Evolutionary conservation across 805 yeast species (phyloP).

Genomic region (Starmerella apis): DNA sequence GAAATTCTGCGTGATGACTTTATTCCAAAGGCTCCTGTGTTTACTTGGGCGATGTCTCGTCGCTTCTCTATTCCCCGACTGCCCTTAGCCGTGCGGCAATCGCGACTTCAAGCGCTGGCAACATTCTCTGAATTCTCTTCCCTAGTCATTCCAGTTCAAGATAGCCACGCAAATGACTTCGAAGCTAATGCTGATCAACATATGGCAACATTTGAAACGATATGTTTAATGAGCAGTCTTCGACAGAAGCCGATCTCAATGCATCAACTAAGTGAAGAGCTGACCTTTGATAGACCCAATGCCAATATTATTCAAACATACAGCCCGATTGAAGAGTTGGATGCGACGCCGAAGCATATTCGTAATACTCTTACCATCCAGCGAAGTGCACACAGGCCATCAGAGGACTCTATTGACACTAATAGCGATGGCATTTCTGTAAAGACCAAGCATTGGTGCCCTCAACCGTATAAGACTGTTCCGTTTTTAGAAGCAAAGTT

Average conservation of each 20-base stretch:
- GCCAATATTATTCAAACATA: conserved; percentile 41
- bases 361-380: conserved; percentile 4
- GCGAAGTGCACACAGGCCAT: background rate
- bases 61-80: background rate
- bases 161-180: conserved; percentile 4
- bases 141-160: conserved; percentile 23
- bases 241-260: conserved; percentile 33
- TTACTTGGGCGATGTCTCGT: conserved; percentile 20
- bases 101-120: conserved; percentile 18
- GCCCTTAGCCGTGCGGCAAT: conserved; percentile 5
- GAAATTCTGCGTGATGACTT: conserved; percentile 45
- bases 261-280: conserved; percentile 37
- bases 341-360: background rate
- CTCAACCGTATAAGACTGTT: background rate
- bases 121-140: conserved; percentile 19
- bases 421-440: background rate
- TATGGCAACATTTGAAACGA: conserved; percentile 36
- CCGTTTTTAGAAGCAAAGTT: background rate
- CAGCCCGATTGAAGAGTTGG: background rate
- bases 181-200: conserved; percentile 6
- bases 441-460: conserved; percentile 6
- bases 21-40: conserved; percentile 16
- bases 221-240: conserved; percentile 37
- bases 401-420: background rate
- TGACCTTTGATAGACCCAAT: conserved; percentile 34